phyloP scores from a whole-genome alignment of 2,329 filamentous ascomycete species.

The Colletotrichum falcatum region DNA sequence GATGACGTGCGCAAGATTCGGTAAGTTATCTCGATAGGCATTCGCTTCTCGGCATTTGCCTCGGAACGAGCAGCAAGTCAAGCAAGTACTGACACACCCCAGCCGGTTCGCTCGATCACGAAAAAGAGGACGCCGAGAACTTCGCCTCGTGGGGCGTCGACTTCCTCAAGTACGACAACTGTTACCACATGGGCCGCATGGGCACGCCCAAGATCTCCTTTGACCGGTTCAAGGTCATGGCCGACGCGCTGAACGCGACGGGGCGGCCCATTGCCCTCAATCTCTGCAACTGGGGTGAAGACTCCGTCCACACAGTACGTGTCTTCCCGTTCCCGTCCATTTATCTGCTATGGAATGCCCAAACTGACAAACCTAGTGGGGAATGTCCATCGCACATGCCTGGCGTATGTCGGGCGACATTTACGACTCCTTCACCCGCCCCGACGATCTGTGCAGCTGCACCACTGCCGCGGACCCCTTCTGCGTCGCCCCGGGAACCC shows the following conservation, averaged over 20 bases:
- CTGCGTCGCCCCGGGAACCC: conserved; percentile 44
- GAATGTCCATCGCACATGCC: conserved; percentile 48
- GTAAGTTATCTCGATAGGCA: neutral
- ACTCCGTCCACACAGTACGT: conserved; percentile 43
- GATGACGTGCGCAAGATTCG: conserved; percentile 61
- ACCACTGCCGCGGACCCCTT: conserved; percentile 45
- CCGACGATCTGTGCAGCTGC: conserved; percentile 49
- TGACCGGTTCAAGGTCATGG: conserved; percentile 49
- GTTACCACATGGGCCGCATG: conserved; percentile 49
- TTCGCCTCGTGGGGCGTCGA: conserved; percentile 66
- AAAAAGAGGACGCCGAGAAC: conserved; percentile 63
- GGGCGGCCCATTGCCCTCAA: conserved; percentile 49
- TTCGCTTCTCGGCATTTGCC: neutral
- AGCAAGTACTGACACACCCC: neutral
- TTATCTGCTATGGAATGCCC: neutral
- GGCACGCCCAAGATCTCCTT: conserved; percentile 47
- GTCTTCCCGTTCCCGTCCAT: neutral
- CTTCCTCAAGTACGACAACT: conserved; percentile 67
- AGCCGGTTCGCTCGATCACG: conserved; percentile 62
- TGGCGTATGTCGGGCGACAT: conserved; percentile 52
- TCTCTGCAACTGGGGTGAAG: conserved; percentile 52
- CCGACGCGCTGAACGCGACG: conserved; percentile 49
- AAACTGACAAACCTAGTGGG: conserved; percentile 45
- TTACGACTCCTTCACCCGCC: conserved; percentile 49
- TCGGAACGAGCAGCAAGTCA: neutral